Conservation (phyloP, 768 basidiomycete genomes). For the Daedalea quercina region DNA sequence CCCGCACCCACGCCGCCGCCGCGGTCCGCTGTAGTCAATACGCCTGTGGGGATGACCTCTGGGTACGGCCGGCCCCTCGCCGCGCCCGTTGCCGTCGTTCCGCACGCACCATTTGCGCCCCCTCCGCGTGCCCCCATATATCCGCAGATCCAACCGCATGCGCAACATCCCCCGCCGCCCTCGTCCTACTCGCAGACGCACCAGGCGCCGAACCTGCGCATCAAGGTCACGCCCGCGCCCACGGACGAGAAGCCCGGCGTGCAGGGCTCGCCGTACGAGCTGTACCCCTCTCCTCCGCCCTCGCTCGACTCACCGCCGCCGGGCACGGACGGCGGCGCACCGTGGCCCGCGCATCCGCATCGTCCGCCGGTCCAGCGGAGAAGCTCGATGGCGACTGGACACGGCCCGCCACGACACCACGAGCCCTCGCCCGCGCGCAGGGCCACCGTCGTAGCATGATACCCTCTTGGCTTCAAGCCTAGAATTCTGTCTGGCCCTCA, state of each 20-base stretch:
- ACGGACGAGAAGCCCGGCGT: constrained; percentile 2
- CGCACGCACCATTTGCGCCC: neutral
- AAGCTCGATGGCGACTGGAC: constrained; percentile 14
- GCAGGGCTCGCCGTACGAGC: constrained; percentile 19
- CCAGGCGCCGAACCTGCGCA: constrained; percentile 22
- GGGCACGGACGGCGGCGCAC: constrained; percentile 3
- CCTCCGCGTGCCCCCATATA: constrained; percentile 1
- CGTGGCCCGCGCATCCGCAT: constrained; percentile 1
- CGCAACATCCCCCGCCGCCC: constrained; percentile 11
- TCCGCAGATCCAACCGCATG: constrained; percentile 7
- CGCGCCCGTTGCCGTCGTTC: neutral
- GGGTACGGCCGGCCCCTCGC: constrained; percentile 16
- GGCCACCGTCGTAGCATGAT: constrained; percentile 8
- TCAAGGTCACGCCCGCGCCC: constrained; percentile 20
- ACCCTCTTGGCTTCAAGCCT: too few species aligned
- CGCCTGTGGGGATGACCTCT: constrained; percentile 9
- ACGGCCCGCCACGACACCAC: constrained; percentile 10
- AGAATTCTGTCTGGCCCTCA: too few species aligned
- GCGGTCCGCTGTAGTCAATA: constrained; percentile 5
- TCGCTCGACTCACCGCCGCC: constrained; percentile 32
- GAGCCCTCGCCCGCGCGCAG: constrained; percentile 3
- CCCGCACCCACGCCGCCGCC: constrained; percentile 25
- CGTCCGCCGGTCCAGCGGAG: constrained; percentile 3
- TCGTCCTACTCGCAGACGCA: constrained; percentile 20
- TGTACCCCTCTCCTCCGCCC: constrained; percentile 34